These are phyloP conservation scores for Diaporthe velutina DNA, from an alignment of 2,329 filamentous ascomycete genomes.

Conservation along the genomic window DNA sequence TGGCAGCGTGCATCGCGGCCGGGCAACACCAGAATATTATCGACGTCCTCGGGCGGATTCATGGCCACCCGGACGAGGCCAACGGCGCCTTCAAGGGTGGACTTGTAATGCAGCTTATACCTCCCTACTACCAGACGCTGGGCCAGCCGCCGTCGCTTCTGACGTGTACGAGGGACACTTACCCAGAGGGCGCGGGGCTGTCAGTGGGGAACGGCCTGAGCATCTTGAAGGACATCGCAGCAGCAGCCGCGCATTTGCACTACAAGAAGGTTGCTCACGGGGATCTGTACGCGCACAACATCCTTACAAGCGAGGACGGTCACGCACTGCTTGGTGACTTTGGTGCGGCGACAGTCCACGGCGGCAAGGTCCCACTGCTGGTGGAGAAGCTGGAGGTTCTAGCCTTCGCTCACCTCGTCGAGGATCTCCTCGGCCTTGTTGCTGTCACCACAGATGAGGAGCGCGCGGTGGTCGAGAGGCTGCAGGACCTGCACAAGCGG, in stretches of 20 bases:
- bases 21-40: constrained; percentile 61
- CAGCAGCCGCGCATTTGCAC: constrained; percentile 59
- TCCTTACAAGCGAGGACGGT: constrained; percentile 54
- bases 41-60: constrained; percentile 58
- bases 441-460: constrained; percentile 35
- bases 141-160: constrained; percentile 58
- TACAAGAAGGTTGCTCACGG: constrained; percentile 58
- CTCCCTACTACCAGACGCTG: constrained; percentile 56
- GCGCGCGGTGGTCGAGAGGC: constrained; percentile 39
- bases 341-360: constrained; percentile 61
- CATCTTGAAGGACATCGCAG: constrained; percentile 57
- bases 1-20: constrained; percentile 60
- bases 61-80: constrained; percentile 53
- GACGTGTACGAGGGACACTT: constrained; percentile 60
- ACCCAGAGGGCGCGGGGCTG: constrained; percentile 48
- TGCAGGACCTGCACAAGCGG: constrained; percentile 46
- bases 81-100: constrained; percentile 49
- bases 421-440: constrained; percentile 57
- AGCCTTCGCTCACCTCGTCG: constrained; percentile 61
- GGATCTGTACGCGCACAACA: constrained; percentile 62
- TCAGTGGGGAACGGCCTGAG: constrained; percentile 47
- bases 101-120: constrained; percentile 61
- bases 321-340: constrained; percentile 63
- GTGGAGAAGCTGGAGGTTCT: constrained; percentile 61
- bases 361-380: constrained; percentile 38